Base-by-base conservation (phyloP, 805 yeast species). In the Yarrowia sp. region DNA sequence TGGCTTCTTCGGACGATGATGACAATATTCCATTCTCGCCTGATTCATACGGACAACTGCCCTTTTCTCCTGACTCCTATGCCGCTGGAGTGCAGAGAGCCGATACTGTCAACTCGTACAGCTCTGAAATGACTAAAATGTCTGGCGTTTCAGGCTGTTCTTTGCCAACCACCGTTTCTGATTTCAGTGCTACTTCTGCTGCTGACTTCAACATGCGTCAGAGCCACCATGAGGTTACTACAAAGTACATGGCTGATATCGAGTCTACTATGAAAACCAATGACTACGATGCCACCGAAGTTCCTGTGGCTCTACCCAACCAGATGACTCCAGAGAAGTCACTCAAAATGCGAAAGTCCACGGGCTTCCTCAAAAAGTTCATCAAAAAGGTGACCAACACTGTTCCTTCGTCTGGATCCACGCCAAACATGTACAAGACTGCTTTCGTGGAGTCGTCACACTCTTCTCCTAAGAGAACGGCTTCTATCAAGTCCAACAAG, bases 261-360 rank as follows among this genome's bases (percentile, higher is more conserved):
- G 61, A 55, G 47, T 41, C 38, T 4, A 55, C 61, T 1, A 55
- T 55, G 61, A 38, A 41, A n/a, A 28, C 28, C 4, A 17, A 13
- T 1, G 61, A 55, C 15, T 55, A 41, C 15, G 61, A 55, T 8
- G 61, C 61, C 15, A 55, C 61, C 4, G 61, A 55, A 38, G 68
- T 64, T 9, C 72, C 72, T 6, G 70, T 67, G 13, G 63, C 64
- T 4, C 67, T 70, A 4, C 72, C 72, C 9, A 48, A 66, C 65
- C 60, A 65, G 67, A 8, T 57, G 17, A 43, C 47, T 9, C 36
- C 67, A 3, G 42, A 43, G 7, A 65, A 63, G 38, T 66, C 72
- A 10, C 67, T 71, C 60, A 74, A 70, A 50, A 65, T 74, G 42
- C 72, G 70, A 43, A 71, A 68, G 45, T 73, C 77, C 3, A 65